phyloP scores from a whole-genome alignment of 805 yeast genomes.

The Teunomyces atbi region DNA sequence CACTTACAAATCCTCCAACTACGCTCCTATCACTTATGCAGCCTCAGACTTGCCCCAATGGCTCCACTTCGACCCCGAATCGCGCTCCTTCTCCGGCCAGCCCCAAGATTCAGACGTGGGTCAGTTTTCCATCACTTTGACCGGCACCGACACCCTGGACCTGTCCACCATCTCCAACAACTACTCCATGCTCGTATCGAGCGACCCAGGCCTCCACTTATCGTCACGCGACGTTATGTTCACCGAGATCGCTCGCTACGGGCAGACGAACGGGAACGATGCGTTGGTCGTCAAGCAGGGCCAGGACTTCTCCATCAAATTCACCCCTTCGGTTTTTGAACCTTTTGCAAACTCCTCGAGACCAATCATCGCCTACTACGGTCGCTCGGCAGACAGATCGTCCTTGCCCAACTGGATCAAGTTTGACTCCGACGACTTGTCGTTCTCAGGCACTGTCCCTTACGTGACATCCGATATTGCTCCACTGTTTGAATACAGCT shows the following conservation, averaged over 20 bases:
- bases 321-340: slow-evolving; percentile 59
- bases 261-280: slow-evolving; percentile 72
- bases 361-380: slow-evolving; percentile 66
- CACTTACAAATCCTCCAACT: slow-evolving; percentile 52
- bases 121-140: slow-evolving; percentile 44
- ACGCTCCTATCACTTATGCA: slow-evolving; percentile 48
- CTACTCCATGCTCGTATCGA: slow-evolving; percentile 61
- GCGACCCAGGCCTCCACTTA: slow-evolving; percentile 52
- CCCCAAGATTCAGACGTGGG: slow-evolving; percentile 52
- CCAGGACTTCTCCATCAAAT: slow-evolving; percentile 60
- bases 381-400: slow-evolving; percentile 75
- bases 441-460: slow-evolving; percentile 88
- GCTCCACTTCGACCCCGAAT: slow-evolving; percentile 65
- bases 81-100: slow-evolving; percentile 68
- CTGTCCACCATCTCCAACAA: slow-evolving; percentile 40
- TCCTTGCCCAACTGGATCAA: slow-evolving; percentile 89
- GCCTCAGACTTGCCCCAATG: slow-evolving; percentile 68
- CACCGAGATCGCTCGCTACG: slow-evolving; percentile 57
- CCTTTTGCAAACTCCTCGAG: slow-evolving; percentile 43
- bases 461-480: slow-evolving; percentile 82
- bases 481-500: slow-evolving; percentile 71
- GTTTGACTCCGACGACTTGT: slow-evolving; percentile 60
- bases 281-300: slow-evolving; percentile 77
- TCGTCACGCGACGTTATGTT: slow-evolving; percentile 43
- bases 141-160: slow-evolving; percentile 65